Percentiles rank a stretch among this genome's conserved stretches.
These are phyloP conservation scores for Anisogramma anomala DNA, from an alignment of 2,329 filamentous ascomycete genomes.

Conservation along the genomic window DNA sequence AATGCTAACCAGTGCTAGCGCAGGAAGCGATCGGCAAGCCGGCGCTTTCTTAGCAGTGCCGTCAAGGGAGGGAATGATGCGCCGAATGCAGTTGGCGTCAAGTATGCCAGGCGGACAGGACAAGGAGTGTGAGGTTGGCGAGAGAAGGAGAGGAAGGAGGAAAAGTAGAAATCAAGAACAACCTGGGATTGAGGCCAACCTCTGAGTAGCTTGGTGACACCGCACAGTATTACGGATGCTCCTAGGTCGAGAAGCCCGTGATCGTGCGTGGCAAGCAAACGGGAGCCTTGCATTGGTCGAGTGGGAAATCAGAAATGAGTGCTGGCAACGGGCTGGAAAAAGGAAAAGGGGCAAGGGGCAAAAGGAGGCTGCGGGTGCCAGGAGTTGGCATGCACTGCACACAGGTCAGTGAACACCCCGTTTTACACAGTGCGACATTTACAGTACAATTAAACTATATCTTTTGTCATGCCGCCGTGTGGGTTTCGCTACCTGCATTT, in stretches of 20 bases:
- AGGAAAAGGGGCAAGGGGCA: slow-evolving; percentile 14
- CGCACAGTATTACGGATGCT: too few species aligned
- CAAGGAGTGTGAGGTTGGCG: slow-evolving; percentile 12
- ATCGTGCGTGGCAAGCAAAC: too few species aligned
- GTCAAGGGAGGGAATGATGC: slow-evolving; percentile 10
- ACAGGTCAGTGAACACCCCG: too few species aligned
- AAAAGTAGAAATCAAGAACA: slow-evolving; percentile 7
- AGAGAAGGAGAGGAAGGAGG: slow-evolving; percentile 5
- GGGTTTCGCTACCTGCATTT: too few species aligned
- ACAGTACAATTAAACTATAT: too few species aligned
- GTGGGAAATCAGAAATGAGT: neutral
- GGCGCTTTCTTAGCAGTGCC: slow-evolving; percentile 9
- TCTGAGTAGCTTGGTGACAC: too few species aligned
- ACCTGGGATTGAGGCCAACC: slow-evolving; percentile 5
- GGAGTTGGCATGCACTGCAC: slow-evolving; percentile 2
- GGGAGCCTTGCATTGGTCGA: neutral
- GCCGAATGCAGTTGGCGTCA: slow-evolving; percentile 13
- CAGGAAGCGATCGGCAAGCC: slow-evolving; percentile 14
- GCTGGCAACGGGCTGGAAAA: too few species aligned
- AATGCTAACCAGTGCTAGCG: too few species aligned
- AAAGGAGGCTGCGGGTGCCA: slow-evolving; percentile 16
- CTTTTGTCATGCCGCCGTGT: too few species aligned
- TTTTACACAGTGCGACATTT: too few species aligned
- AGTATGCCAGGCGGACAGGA: slow-evolving; percentile 17
- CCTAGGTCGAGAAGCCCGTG: slow-evolving; percentile 6